Base-by-base conservation (phyloP, 345 rosid species). In the Boechera retrofracta region DNA sequence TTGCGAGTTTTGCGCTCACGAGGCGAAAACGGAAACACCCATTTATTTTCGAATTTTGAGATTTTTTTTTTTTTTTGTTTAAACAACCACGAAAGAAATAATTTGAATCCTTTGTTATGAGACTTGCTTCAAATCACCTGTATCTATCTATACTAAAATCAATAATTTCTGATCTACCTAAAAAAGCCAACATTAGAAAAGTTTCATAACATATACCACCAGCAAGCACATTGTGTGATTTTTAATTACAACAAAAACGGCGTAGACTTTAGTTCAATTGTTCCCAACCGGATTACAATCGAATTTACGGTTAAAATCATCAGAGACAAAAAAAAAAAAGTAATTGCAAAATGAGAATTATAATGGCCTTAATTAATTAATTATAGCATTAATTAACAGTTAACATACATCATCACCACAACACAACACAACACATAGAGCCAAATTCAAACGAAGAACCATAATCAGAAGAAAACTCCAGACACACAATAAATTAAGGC, bases 21-120 rank as follows among this genome's bases (percentile, higher is more conserved):
- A 66, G 67, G 38, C 54, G 75, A 63, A 69, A 44, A 54, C 75
- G 67, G 68, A 69, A 44, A 53, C 69, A 15, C 16, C 49, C 57
- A 53, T 61, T 41, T 61, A 67, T 52, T 74, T 58, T 51, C 5
- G 6, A 7, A 63, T 38, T 28, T 52, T 49, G 28, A 2, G 48
- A 18, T 61, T 44, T 0, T 35, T 48, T 44, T 0, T 35, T 48
- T 18, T 12, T 32, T 49, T 49, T 10, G 24, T 41, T 64, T 12
- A 54, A 10, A 54, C 35, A 41, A 35, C 54, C 44, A 55, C 16
- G 2, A 44, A 41, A 63, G 68, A 28, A 41, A 4, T 26, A 29
- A 45, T 45, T 31, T 29, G 21, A 18, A 38, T 9, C 12, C 42
- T 10, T 10, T 39, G 0, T 10, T 10, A 39, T 39, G 8, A 9